phyloP scores from a whole-genome alignment of 257 asterid species.

The Striga asiatica region DNA sequence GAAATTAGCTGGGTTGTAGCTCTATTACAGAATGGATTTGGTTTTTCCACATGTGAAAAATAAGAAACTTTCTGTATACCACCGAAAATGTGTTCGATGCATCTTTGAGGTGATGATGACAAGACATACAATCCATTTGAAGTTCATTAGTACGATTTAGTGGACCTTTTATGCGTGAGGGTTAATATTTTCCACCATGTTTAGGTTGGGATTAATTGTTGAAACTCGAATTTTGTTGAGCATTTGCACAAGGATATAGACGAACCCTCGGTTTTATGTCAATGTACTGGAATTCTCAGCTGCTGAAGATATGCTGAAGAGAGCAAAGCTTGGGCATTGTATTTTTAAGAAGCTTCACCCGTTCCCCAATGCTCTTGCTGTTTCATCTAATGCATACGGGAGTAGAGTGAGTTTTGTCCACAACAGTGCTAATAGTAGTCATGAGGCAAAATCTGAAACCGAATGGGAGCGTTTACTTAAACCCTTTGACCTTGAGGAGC shows the following conservation, averaged over 20 bases:
- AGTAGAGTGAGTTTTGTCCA: conserved; percentile 19
- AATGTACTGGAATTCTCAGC: conserved; percentile 7
- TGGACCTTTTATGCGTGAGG: not conserved
- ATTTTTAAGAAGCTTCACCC: conserved; percentile 18
- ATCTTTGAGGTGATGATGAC: not conserved
- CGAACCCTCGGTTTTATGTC: not conserved
- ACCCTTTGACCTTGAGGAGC: conserved; percentile 82
- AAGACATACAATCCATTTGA: no score
- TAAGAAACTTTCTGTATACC: no score
- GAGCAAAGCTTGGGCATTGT: conserved; percentile 11
- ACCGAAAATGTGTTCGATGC: not conserved
- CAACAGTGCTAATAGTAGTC: conserved; percentile 14
- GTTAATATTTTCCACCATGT: conserved; percentile 6
- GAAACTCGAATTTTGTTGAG: not conserved
- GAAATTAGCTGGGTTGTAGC: not conserved
- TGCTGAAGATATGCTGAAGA: conserved; percentile 28
- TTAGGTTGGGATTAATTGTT: conserved; percentile 6
- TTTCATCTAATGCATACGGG: conserved; percentile 24
- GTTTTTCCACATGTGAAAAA: no score
- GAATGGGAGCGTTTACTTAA: conserved; percentile 88
- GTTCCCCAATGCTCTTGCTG: conserved; percentile 19
- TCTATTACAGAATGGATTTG: not conserved
- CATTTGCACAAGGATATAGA: not conserved
- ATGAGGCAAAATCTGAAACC: conserved; percentile 41
- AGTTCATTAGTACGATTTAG: no score